Conservation (phyloP, 331 rosid genomes). For the Stylosanthes scabra region DNA sequence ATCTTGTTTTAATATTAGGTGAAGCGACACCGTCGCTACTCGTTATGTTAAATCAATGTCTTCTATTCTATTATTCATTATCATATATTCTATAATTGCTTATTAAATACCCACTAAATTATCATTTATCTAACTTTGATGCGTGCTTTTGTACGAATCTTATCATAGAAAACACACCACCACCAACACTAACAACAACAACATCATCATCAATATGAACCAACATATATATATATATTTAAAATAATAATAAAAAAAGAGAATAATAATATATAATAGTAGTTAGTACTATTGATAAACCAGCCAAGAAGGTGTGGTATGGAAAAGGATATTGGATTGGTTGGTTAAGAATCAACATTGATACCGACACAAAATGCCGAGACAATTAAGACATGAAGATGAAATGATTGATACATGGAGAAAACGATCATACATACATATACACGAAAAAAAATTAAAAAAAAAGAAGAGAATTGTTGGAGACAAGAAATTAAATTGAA, state of each 20-base stretch:
- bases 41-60: constrained; percentile 36
- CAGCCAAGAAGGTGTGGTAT: constrained; percentile 35
- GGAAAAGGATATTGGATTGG: constrained; percentile 47
- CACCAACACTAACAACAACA: constrained; percentile 8
- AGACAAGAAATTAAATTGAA: constrained; percentile 1
- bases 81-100: neutral
- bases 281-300: constrained; percentile 4
- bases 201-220: neutral
- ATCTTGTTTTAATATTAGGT: constrained; percentile 8
- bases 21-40: constrained; percentile 40
- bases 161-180: constrained; percentile 26
- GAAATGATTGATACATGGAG: constrained; percentile 23
- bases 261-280: too few species aligned
- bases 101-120: constrained; percentile 10
- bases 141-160: constrained; percentile 7
- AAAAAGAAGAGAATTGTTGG: constrained; percentile 19
- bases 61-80: neutral
- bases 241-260: neutral
- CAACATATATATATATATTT: too few species aligned
- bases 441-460: too few species aligned
- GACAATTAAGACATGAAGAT: constrained; percentile 37
- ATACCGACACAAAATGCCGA: constrained; percentile 49
- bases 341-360: constrained; percentile 58
- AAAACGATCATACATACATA: constrained; percentile 17
- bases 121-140: constrained; percentile 29